phyloP scores from a whole-genome alignment of 768 basidiomycete genomes.

The Suillus discolor region DNA sequence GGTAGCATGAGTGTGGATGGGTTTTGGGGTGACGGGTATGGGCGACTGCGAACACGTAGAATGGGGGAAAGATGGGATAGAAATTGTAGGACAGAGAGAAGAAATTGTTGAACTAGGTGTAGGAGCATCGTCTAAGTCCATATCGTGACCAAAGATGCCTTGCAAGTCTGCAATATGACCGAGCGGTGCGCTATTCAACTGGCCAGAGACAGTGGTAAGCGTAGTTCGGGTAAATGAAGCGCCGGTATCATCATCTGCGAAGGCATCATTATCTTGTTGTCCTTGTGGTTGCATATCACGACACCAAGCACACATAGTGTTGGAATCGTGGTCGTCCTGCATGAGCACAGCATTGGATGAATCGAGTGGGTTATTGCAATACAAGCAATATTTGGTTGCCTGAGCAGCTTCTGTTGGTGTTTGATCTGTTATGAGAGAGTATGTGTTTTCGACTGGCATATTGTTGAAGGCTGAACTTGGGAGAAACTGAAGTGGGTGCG shows the following conservation, averaged over 20 bases:
- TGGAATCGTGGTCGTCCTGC: constrained; percentile 27
- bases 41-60: constrained; percentile 5
- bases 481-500: not conserved
- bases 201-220: constrained; percentile 7
- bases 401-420: constrained; percentile 17
- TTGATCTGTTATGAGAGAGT: not conserved
- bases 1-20: constrained; percentile 17
- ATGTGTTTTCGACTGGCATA: constrained; percentile 3
- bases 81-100: not conserved
- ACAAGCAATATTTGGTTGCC: constrained; percentile 34
- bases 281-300: constrained; percentile 33
- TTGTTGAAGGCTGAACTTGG: not conserved
- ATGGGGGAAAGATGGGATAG: not conserved
- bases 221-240: constrained; percentile 27
- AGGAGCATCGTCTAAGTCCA: constrained; percentile 32
- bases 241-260: constrained; percentile 32
- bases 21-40: constrained; percentile 10
- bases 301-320: constrained; percentile 51
- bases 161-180: constrained; percentile 22
- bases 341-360: constrained; percentile 27
- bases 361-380: constrained; percentile 35
- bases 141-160: constrained; percentile 37
- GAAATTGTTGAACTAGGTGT: constrained; percentile 5
- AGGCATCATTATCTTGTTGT: constrained; percentile 10
- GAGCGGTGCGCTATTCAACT: constrained; percentile 18